phyloP scores from a whole-genome alignment of 192 early-diverging fungal species.

The Funneliformis mosseae region DNA sequence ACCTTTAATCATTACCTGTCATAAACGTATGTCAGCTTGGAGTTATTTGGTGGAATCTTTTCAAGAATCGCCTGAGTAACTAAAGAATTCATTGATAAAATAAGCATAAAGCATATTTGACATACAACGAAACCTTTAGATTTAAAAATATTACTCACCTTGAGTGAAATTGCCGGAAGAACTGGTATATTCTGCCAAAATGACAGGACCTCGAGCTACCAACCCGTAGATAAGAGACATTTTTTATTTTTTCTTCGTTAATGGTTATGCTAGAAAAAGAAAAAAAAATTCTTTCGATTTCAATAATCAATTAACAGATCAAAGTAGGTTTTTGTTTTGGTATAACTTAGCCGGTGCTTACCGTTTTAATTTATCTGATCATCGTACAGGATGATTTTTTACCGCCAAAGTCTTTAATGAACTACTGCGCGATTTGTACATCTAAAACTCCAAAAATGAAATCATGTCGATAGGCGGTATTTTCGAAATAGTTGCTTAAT shows the following conservation, averaged over 20 bases:
- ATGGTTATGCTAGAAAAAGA: no score
- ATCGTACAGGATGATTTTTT: no score
- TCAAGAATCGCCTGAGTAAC: constrained; percentile 86
- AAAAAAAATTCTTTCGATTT: no score
- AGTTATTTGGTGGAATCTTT: constrained; percentile 89
- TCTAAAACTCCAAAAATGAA: no score
- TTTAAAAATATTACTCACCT: constrained; percentile 41
- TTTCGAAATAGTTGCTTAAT: no score
- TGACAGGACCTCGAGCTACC: constrained; percentile 72
- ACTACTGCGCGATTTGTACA: no score
- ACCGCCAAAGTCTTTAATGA: no score
- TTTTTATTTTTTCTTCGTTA: neutral
- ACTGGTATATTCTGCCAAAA: constrained; percentile 83
- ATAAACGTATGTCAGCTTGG: constrained; percentile 90
- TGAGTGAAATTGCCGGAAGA: constrained; percentile 82
- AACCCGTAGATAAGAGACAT: constrained; percentile 84
- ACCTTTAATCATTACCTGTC: constrained; percentile 58
- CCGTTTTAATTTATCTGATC: no score
- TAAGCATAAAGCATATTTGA: neutral
- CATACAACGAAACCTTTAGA: neutral
- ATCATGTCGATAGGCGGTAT: no score
- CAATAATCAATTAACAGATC: no score
- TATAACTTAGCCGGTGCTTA: no score
- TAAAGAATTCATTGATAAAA: constrained; percentile 21
- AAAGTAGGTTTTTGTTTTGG: no score